A percentile compares a stretch with the other conserved stretches of the same genome.
Evolutionary conservation across 257 asterid genomes (phyloP).

Genomic region (Galeopsis tetrahit): DNA sequence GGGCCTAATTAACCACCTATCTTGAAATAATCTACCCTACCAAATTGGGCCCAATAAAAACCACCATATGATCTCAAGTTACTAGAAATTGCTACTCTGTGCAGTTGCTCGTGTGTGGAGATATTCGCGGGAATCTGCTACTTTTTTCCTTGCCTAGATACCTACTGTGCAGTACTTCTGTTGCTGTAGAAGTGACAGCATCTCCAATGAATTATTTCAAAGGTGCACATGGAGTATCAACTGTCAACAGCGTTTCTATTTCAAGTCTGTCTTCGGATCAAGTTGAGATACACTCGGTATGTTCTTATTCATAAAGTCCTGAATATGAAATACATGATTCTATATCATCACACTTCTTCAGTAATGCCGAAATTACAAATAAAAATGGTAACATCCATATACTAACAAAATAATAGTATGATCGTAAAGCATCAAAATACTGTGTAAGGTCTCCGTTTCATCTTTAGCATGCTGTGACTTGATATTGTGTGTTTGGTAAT

Average conservation of each 20-base stretch:
- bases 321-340: slow-evolving; percentile 20
- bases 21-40: too few species aligned
- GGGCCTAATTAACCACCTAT: too few species aligned
- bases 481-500: slow-evolving; percentile 29
- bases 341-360: slow-evolving; percentile 12
- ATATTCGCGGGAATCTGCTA: slow-evolving; percentile 87
- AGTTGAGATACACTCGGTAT: slow-evolving; percentile 83
- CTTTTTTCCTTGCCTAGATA: slow-evolving; percentile 65
- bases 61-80: slow-evolving; percentile 33
- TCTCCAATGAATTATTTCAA: slow-evolving; percentile 66
- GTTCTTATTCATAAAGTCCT: slow-evolving; percentile 37
- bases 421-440: slow-evolving; percentile 24
- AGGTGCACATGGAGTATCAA: slow-evolving; percentile 98
- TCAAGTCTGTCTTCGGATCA: slow-evolving; percentile 54
- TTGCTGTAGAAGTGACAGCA: slow-evolving; percentile 53
- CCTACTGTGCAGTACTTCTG: slow-evolving; percentile 45
- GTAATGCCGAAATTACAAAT: slow-evolving; percentile 32
- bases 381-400: slow-evolving; percentile 18
- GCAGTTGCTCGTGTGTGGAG: slow-evolving; percentile 94
- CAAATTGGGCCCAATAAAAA: too few species aligned
- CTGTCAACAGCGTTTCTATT: slow-evolving; percentile 76
- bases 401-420: slow-evolving; percentile 19
- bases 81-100: slow-evolving; percentile 33
- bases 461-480: slow-evolving; percentile 28
- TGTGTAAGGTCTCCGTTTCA: slow-evolving; percentile 6